Evolutionary conservation across 352 stramenopile species (phyloP).

Genomic region (Pythium myriotylum): DNA sequence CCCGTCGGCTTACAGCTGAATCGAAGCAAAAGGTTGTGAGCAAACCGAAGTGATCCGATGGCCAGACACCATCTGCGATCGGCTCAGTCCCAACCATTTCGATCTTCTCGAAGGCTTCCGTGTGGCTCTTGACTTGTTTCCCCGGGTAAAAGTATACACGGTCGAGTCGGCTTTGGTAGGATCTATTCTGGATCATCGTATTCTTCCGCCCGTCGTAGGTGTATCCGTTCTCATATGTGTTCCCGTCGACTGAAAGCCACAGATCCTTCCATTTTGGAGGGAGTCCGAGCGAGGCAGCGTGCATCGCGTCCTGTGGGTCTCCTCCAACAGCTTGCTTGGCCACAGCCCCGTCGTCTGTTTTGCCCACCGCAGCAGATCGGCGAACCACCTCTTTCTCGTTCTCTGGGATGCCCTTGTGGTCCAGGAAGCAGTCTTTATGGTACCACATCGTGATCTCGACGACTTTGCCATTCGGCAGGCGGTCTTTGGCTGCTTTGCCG

Average conservation of each 20-base stretch:
- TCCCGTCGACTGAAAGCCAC: conserved; percentile 63
- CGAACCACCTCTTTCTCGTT: conserved; percentile 47
- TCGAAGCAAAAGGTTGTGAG: conserved; percentile 37
- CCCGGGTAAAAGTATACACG: conserved; percentile 71
- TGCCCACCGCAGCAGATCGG: background rate
- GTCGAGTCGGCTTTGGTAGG: conserved; percentile 73
- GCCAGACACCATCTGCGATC: conserved; percentile 69
- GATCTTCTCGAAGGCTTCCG: conserved; percentile 34
- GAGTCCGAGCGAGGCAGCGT: conserved; percentile 47
- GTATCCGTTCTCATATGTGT: conserved; percentile 75
- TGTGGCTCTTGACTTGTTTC: background rate
- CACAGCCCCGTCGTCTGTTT: background rate
- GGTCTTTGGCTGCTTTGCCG: conserved; percentile 52
- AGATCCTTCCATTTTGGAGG: conserved; percentile 67
- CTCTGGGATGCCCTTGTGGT: conserved; percentile 22
- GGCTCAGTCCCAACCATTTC: conserved; percentile 64
- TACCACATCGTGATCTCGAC: conserved; percentile 65
- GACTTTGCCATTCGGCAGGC: conserved; percentile 41
- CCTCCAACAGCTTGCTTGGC: conserved; percentile 10
- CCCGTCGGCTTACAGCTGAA: background rate
- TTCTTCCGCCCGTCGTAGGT: conserved; percentile 76
- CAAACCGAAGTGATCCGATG: conserved; percentile 78
- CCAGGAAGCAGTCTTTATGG: conserved; percentile 57
- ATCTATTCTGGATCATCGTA: conserved; percentile 52
- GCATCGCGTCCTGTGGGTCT: conserved; percentile 8